phyloP scores from a whole-genome alignment of 2,329 filamentous ascomycete genomes.

The Aspergillus japonicus region DNA sequence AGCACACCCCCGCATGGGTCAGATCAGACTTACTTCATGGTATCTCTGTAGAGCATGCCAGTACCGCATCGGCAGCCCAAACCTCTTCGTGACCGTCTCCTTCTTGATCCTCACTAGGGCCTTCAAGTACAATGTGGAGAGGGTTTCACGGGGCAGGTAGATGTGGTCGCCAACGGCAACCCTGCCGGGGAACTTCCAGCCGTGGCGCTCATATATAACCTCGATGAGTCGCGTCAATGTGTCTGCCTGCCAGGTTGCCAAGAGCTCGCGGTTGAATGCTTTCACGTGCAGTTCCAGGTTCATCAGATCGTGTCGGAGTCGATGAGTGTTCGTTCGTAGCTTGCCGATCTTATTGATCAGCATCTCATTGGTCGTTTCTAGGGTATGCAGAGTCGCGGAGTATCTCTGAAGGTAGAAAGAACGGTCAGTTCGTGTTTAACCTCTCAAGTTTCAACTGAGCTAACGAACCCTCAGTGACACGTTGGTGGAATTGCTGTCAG shows the following conservation, averaged over 20 bases:
- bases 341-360: slow-evolving; percentile 26
- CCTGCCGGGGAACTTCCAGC: slow-evolving; percentile 23
- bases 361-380: slow-evolving; percentile 27
- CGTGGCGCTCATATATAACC: slow-evolving; percentile 25
- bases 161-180: slow-evolving; percentile 19
- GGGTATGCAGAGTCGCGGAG: slow-evolving; percentile 18
- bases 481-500: background rate
- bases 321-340: slow-evolving; percentile 20
- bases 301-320: slow-evolving; percentile 27
- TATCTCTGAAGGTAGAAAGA: slow-evolving; percentile 15
- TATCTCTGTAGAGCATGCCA: slow-evolving; percentile 30
- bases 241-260: slow-evolving; percentile 37
- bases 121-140: slow-evolving; percentile 25
- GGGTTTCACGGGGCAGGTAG: slow-evolving; percentile 17
- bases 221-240: slow-evolving; percentile 38
- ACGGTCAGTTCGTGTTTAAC: background rate
- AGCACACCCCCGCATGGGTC: background rate
- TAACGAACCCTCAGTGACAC: slow-evolving; percentile 17
- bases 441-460: background rate
- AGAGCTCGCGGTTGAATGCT: slow-evolving; percentile 26
- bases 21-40: slow-evolving; percentile 24
- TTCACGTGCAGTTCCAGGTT: slow-evolving; percentile 28
- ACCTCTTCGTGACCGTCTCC: slow-evolving; percentile 21
- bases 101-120: slow-evolving; percentile 27
- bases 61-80: slow-evolving; percentile 28